Evolutionary conservation across 495 filamentous ascomycete species (phyloP), one percentile per base, ranked within the genome.

Genomic region (Haplographium delicatum): DNA sequence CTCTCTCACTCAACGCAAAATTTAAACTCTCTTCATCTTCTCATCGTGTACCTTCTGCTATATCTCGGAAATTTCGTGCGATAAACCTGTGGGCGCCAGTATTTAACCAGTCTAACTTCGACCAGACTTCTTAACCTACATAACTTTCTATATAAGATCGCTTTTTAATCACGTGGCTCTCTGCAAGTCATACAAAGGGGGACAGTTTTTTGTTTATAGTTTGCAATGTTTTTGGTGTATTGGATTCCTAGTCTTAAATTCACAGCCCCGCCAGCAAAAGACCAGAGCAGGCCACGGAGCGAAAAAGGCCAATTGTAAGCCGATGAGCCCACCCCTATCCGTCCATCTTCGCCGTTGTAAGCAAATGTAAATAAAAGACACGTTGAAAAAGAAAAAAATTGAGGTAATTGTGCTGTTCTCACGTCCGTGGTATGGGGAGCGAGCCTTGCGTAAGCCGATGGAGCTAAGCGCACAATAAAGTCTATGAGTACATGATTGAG

Each of bases 141-240:
- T n/a, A n/a, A n/a, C n/a, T n/a, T n/a, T n/a, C n/a, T n/a, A n/a
- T n/a, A n/a, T n/a, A n/a, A n/a, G n/a, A n/a, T n/a, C n/a, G n/a
- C n/a, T n/a, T n/a, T n/a, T n/a, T n/a, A n/a, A n/a, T n/a, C n/a
- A n/a, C n/a, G n/a, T n/a, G n/a, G n/a, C n/a, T n/a, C n/a, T n/a
- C n/a, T n/a, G n/a, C n/a, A n/a, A n/a, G n/a, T n/a, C n/a, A n/a
- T n/a, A n/a, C n/a, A n/a, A n/a, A n/a, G n/a, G n/a, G n/a, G n/a
- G n/a, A n/a, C n/a, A n/a, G n/a, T n/a, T n/a, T n/a, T n/a, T n/a
- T 16, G 22, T 23, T 6, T 44, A 28, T 48, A 61, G 19, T 61
- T 61, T 61, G 50, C 46, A 57, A 57, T 57, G 50, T 61, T 61
- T 60, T 60, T 43, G n/a, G n/a, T 54, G 42, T 53, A 48, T 54